A percentile compares a stretch with the other conserved stretches of the same genome.
phyloP scores from a whole-genome alignment of 805 yeast species.

The Yamadazyma akitaensis region DNA sequence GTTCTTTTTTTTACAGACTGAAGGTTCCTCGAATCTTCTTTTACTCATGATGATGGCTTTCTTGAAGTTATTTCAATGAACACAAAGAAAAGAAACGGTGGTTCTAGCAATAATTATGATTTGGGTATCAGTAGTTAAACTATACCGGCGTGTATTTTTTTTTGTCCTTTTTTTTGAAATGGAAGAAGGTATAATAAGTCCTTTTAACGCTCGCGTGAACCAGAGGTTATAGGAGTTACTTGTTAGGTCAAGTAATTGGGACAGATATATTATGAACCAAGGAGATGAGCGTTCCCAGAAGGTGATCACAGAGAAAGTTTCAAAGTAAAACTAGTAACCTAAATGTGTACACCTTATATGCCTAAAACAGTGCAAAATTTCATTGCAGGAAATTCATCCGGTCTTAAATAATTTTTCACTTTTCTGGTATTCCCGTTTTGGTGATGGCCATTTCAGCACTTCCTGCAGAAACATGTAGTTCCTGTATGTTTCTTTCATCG shows the following conservation, averaged over 20 bases:
- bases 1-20: constrained; percentile 9
- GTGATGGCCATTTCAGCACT: constrained; percentile 4
- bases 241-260: background rate
- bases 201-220: background rate
- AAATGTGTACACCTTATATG: background rate
- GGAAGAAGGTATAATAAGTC: background rate
- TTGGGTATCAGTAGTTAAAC: background rate
- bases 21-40: constrained; percentile 12
- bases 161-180: too few relatives aligned
- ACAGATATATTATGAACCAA: too few relatives aligned
- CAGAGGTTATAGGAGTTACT: background rate
- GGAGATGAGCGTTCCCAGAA: background rate
- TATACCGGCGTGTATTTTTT: background rate
- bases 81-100: background rate
- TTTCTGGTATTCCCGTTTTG: constrained; percentile 3
- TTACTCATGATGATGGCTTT: constrained; percentile 9
- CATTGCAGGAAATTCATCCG: constrained; percentile 3
- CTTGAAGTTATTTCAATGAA: background rate
- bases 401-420: constrained; percentile 7
- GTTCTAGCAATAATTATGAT: background rate
- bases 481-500: background rate
- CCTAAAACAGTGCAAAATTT: background rate
- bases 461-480: constrained; percentile 1
- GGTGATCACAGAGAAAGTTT: background rate
- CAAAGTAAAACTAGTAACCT: background rate